A percentile compares a stretch with the other conserved stretches of the same genome.
Evolutionary conservation across 1,284 basidiomycete genomes (phyloP).

Genomic region (Chalciporus sp.): DNA sequence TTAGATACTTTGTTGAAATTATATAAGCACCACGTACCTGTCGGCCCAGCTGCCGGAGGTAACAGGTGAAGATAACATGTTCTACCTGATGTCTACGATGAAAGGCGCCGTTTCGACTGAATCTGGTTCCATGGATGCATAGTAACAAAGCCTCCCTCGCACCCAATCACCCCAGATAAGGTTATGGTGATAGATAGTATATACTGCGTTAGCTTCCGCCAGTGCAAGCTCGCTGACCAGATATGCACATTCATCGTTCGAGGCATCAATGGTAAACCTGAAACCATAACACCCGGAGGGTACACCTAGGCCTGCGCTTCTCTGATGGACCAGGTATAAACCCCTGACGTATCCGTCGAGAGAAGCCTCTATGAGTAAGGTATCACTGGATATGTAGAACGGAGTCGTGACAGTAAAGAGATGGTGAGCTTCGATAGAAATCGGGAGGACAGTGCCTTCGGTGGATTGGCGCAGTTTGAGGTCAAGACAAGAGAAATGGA

Average conservation of each 20-base stretch:
- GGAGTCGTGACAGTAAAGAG: not conserved
- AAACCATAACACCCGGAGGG: not conserved
- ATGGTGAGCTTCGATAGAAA: not conserved
- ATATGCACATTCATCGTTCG: not conserved
- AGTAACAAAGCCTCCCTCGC: not conserved
- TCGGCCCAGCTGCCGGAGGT: too few species aligned
- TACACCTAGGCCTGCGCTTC: too few species aligned
- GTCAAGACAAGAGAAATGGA: not conserved
- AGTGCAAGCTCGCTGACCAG: not conserved
- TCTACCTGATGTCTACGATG: not conserved
- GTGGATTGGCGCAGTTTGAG: not conserved
- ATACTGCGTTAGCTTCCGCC: not conserved
- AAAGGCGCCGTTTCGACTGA: not conserved
- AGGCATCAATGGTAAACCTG: not conserved
- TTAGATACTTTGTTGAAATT: too few species aligned
- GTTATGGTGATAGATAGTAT: not conserved
- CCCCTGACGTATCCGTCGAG: not conserved
- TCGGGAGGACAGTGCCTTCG: not conserved
- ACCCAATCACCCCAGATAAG: not conserved
- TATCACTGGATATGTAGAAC: not conserved
- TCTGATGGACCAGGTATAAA: not conserved
- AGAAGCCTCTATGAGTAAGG: not conserved
- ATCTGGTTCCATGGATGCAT: not conserved
- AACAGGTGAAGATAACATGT: too few species aligned
- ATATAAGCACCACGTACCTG: too few species aligned